Conservation (phyloP, 805 yeast genomes). For the Pichia membranifaciens region DNA sequence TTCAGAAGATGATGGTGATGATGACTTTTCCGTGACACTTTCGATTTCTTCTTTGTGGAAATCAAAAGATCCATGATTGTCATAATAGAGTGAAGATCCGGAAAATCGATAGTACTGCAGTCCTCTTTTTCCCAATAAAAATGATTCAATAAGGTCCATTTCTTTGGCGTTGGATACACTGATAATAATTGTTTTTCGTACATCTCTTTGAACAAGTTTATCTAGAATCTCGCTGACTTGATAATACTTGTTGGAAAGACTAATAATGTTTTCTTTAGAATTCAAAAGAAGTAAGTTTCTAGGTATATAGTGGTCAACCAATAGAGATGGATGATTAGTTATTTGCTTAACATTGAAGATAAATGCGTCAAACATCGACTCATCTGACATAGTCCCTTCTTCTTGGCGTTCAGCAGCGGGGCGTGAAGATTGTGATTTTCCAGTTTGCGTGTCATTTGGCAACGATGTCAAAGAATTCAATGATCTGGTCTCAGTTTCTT, state of each 20-base stretch:
- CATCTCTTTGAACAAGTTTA: conserved; percentile 23
- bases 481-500: not conserved
- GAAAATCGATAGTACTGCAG: conserved; percentile 62
- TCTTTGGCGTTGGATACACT: conserved; percentile 62
- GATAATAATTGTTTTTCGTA: conserved; percentile 33
- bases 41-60: conserved; percentile 18
- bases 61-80: conserved; percentile 29
- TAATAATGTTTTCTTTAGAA: conserved; percentile 47
- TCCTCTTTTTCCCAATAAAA: conserved; percentile 60
- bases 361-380: conserved; percentile 37
- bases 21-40: conserved; percentile 7
- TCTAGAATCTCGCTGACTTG: conserved; percentile 47
- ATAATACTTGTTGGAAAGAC: conserved; percentile 55
- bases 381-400: conserved; percentile 15
- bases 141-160: conserved; percentile 71
- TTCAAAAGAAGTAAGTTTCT: conserved; percentile 62
- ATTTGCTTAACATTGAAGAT: conserved; percentile 44
- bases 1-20: not conserved
- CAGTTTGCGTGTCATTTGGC: not conserved
- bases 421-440: not conserved
- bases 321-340: conserved; percentile 59
- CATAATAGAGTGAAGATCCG: conserved; percentile 47
- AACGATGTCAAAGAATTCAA: not conserved
- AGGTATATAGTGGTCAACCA: conserved; percentile 76
- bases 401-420: too few relatives aligned